phyloP scores from a whole-genome alignment of 2,329 filamentous ascomycete genomes.

The Cryphonectria japonica region DNA sequence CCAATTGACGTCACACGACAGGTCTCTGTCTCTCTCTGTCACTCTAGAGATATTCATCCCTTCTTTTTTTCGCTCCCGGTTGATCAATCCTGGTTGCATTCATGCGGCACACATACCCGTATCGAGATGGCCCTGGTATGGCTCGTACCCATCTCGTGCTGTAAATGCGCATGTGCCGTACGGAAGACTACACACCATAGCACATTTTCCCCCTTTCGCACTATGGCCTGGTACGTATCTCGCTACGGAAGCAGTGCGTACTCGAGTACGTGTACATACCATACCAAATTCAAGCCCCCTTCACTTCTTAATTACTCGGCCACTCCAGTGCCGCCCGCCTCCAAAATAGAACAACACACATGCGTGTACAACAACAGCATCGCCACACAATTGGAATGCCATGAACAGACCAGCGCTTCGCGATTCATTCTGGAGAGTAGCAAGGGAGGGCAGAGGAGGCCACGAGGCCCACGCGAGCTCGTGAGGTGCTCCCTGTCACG shows the following conservation, averaged over 20 bases:
- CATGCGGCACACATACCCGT: neutral
- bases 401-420: neutral
- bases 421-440: neutral
- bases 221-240: neutral
- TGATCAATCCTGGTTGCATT: neutral
- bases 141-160: neutral
- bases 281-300: neutral
- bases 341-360: neutral
- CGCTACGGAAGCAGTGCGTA: neutral
- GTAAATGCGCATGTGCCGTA: neutral
- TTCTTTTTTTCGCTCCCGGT: neutral
- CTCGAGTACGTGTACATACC: neutral
- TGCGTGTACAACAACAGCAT: neutral
- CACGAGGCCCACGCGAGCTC: slow-evolving; percentile 1
- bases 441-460: neutral
- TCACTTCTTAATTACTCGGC: neutral
- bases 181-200: neutral
- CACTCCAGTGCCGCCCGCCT: neutral
- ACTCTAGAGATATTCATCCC: neutral
- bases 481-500: slow-evolving; percentile 6
- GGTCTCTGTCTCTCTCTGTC: neutral
- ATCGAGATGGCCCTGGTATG: neutral
- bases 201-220: neutral
- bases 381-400: neutral
- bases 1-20: neutral